Conservation (phyloP, 495 filamentous ascomycete species). For the Talaromyces adpressus region DNA sequence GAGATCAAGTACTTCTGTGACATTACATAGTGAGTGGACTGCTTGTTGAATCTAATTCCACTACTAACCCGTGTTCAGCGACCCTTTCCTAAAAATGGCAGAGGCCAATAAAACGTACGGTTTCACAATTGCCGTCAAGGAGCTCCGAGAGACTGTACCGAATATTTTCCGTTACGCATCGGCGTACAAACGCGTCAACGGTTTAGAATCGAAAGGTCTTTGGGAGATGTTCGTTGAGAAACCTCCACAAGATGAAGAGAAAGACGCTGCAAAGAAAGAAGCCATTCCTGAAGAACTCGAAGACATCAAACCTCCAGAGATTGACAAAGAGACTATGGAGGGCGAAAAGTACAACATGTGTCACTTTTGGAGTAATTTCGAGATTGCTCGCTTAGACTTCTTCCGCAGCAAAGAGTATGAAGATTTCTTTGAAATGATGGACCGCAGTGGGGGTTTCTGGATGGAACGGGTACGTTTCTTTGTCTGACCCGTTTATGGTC, state of each 20-base stretch:
- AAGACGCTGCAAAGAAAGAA: slow-evolving; percentile 55
- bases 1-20: slow-evolving; percentile 99
- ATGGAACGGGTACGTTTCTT: slow-evolving; percentile 76
- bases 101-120: slow-evolving; percentile 95
- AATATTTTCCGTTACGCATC: slow-evolving; percentile 99
- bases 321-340: slow-evolving; percentile 93
- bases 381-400: slow-evolving; percentile 91
- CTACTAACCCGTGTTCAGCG: slow-evolving; percentile 46
- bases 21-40: slow-evolving; percentile 84
- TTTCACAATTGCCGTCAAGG: slow-evolving; percentile 98
- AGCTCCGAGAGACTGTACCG: slow-evolving; percentile 94
- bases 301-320: slow-evolving; percentile 62
- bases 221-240: slow-evolving; percentile 99
- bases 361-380: slow-evolving; percentile 99
- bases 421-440: slow-evolving; percentile 99
- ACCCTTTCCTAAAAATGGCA: slow-evolving; percentile 93
- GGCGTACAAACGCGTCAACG: slow-evolving; percentile 93
- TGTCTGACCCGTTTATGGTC: background rate
- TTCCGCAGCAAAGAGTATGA: slow-evolving; percentile 95
- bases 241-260: slow-evolving; percentile 45
- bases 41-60: background rate
- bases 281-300: slow-evolving; percentile 80
- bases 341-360: slow-evolving; percentile 99
- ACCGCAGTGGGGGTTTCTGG: slow-evolving; percentile 96
- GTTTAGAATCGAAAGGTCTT: slow-evolving; percentile 81